Percentiles rank a stretch among this genome's conserved stretches.
phyloP scores from a whole-genome alignment of 192 early-diverging fungal species.

The Thamnidium elegans region DNA sequence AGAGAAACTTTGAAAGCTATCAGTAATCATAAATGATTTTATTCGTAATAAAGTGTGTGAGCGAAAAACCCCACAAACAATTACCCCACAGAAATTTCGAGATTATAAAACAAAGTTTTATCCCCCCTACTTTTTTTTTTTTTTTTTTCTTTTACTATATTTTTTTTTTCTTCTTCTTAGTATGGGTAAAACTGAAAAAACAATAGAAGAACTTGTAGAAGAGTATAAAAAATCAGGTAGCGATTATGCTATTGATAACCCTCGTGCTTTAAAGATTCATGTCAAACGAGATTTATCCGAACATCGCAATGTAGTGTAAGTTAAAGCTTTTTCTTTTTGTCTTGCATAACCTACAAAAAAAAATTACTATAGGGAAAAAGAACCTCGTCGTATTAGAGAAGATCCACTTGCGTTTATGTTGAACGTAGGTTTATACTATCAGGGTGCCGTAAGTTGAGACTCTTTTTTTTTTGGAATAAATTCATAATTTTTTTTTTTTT shows the following conservation, averaged over 20 bases:
- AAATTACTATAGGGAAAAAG: constrained; percentile 28
- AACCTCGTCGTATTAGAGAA: constrained; percentile 55
- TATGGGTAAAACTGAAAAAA: background rate
- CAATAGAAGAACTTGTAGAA: background rate
- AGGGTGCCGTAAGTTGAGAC: constrained; percentile 50
- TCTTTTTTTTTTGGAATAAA: background rate
- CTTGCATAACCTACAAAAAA: background rate
- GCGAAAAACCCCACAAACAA: constrained; percentile 1
- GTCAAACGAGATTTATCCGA: constrained; percentile 17
- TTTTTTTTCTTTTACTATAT: background rate
- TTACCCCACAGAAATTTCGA: too few species aligned
- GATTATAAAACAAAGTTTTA: too few species aligned
- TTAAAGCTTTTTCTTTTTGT: background rate
- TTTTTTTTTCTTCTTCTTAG: background rate
- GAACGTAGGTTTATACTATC: constrained; percentile 50
- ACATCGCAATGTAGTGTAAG: constrained; percentile 38
- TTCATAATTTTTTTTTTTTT: constrained; percentile 6
- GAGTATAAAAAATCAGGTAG: background rate
- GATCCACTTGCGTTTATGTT: constrained; percentile 74
- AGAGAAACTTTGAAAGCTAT: too few species aligned
- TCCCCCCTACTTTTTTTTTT: background rate
- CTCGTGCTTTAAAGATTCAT: constrained; percentile 7
- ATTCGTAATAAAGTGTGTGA: too few species aligned
- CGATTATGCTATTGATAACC: background rate
- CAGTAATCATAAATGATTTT: too few species aligned